Percentiles rank a stretch among this genome's conserved stretches.
Evolutionary conservation across 495 filamentous ascomycete genomes (phyloP).

Genomic region (Talaromyces stipitatus): DNA sequence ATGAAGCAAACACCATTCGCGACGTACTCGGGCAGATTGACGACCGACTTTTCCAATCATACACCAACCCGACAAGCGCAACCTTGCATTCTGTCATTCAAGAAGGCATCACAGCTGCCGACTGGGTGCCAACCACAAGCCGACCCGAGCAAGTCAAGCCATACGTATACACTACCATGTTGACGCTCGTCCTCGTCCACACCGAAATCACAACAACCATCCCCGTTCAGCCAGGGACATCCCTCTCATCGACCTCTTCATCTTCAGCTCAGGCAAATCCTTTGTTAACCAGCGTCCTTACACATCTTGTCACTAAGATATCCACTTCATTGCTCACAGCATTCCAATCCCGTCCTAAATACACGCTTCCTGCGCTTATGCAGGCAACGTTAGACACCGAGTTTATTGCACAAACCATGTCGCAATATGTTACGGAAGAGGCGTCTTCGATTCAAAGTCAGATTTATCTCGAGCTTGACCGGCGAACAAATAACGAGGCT

Average conservation of each 20-base stretch:
- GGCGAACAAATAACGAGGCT: slow-evolving; percentile 78
- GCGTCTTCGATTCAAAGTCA: slow-evolving; percentile 71
- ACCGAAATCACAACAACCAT: slow-evolving; percentile 81
- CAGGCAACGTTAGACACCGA: slow-evolving; percentile 96
- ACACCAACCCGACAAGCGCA: slow-evolving; percentile 65
- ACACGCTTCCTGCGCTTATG: slow-evolving; percentile 76
- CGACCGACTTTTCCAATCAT: slow-evolving; percentile 79
- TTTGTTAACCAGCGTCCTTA: slow-evolving; percentile 67
- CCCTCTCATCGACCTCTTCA: slow-evolving; percentile 15
- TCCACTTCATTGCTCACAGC: slow-evolving; percentile 61
- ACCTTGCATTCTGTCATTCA: slow-evolving; percentile 55
- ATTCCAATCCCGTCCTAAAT: slow-evolving; percentile 58
- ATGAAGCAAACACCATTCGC: slow-evolving; percentile 81
- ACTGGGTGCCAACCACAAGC: slow-evolving; percentile 58
- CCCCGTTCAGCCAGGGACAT: slow-evolving; percentile 25
- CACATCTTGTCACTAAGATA: slow-evolving; percentile 70
- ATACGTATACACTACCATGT: slow-evolving; percentile 81
- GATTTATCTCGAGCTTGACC: slow-evolving; percentile 84
- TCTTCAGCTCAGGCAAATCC: slow-evolving; percentile 38
- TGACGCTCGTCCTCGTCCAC: slow-evolving; percentile 80
- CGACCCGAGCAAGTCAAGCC: slow-evolving; percentile 70
- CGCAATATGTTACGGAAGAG: slow-evolving; percentile 76
- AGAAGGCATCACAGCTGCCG: slow-evolving; percentile 58
- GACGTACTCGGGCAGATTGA: slow-evolving; percentile 89
- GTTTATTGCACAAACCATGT: slow-evolving; percentile 89